A percentile compares a stretch with the other conserved stretches of the same genome.
Evolutionary conservation across 2,329 filamentous ascomycete species (phyloP).

Genomic region (Periglandula ipomoeae): DNA sequence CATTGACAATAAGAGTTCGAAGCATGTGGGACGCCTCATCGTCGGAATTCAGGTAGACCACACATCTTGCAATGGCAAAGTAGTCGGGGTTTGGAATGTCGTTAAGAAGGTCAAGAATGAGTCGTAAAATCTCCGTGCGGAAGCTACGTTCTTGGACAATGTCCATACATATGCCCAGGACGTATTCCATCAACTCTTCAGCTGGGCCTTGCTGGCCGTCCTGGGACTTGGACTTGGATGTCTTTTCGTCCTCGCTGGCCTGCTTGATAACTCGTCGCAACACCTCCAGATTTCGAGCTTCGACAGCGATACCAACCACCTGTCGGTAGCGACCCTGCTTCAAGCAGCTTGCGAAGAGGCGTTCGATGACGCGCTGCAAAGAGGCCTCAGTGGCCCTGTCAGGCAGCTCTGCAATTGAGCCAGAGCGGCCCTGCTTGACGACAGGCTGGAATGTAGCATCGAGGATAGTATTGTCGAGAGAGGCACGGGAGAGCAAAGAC

Average conservation of each 20-base stretch:
- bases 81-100: slow-evolving; percentile 90
- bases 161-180: slow-evolving; percentile 92
- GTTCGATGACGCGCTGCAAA: slow-evolving; percentile 74
- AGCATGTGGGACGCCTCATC: slow-evolving; percentile 84
- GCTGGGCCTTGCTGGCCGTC: slow-evolving; percentile 50
- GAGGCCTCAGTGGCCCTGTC: slow-evolving; percentile 68
- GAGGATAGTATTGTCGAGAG: slow-evolving; percentile 55
- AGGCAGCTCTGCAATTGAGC: slow-evolving; percentile 55
- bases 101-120: slow-evolving; percentile 92
- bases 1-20: slow-evolving; percentile 68
- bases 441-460: slow-evolving; percentile 47
- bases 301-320: slow-evolving; percentile 92
- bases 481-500: slow-evolving; percentile 80
- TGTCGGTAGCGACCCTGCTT: slow-evolving; percentile 82
- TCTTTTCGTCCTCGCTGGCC: slow-evolving; percentile 78
- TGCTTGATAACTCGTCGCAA: slow-evolving; percentile 79
- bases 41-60: slow-evolving; percentile 89
- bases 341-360: slow-evolving; percentile 86
- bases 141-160: slow-evolving; percentile 89
- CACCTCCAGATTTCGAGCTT: slow-evolving; percentile 85
- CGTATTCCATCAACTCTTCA: slow-evolving; percentile 95
- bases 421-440: slow-evolving; percentile 43
- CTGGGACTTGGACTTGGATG: slow-evolving; percentile 45
- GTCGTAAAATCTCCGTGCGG: slow-evolving; percentile 71
- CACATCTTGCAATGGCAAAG: slow-evolving; percentile 96